phyloP scores from a whole-genome alignment of 192 early-diverging fungal genomes.

The Umbelopsis sp. region DNA sequence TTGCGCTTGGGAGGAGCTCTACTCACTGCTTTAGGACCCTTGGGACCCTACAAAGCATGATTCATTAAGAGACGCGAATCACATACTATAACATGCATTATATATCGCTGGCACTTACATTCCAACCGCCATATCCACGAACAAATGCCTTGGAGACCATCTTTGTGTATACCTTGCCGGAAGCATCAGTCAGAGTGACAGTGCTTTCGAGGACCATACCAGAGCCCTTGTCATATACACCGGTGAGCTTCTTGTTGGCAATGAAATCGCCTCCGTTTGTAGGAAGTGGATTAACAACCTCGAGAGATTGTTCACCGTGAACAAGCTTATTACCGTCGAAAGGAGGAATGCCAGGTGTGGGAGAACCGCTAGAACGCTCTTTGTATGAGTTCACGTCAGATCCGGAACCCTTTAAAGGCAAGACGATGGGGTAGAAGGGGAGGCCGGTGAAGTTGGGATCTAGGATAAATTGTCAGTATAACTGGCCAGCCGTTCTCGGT shows the following conservation, averaged over 20 bases:
- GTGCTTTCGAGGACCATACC: conserved; percentile 74
- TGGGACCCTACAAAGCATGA: conserved; percentile 48
- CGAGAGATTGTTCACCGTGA: conserved; percentile 71
- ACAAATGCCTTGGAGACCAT: conserved; percentile 22
- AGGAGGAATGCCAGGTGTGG: conserved; percentile 60
- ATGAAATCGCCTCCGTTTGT: conserved; percentile 56
- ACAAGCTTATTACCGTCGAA: conserved; percentile 69
- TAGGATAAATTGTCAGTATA: background rate
- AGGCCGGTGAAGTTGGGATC: conserved; percentile 58
- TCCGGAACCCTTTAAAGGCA: conserved; percentile 53
- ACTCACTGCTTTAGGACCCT: conserved; percentile 58
- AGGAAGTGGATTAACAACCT: conserved; percentile 61
- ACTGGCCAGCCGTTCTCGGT: no score
- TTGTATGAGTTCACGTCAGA: conserved; percentile 36
- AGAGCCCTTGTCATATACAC: conserved; percentile 72
- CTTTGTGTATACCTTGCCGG: conserved; percentile 9
- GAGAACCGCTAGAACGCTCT: conserved; percentile 43
- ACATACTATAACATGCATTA: background rate
- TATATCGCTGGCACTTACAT: background rate
- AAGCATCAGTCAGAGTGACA: conserved; percentile 16
- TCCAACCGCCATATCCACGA: conserved; percentile 31
- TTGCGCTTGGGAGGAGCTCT: conserved; percentile 58
- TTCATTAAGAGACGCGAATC: background rate
- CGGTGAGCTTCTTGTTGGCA: conserved; percentile 55
- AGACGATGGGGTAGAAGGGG: conserved; percentile 71